These are phyloP conservation scores for Jasminum sambac DNA, from an alignment of 257 asterid species.

Conservation along the genomic window DNA sequence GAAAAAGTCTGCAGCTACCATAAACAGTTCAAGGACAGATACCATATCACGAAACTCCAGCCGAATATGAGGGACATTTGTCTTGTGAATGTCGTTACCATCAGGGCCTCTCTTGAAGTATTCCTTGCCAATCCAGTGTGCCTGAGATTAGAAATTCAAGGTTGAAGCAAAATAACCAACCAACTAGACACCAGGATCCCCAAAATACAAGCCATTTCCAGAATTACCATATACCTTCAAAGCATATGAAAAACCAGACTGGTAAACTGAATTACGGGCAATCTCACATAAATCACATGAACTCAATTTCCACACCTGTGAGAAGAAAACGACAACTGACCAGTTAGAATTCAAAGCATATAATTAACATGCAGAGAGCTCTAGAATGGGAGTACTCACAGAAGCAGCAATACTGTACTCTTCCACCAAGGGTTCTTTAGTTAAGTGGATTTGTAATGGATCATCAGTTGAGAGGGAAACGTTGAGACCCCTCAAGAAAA, in stretches of 20 bases:
- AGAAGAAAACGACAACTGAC: constrained; percentile 6
- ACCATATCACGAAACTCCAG: constrained; percentile 93
- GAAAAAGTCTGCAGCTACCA: constrained; percentile 1
- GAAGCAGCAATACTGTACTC: constrained; percentile 99
- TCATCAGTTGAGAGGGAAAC: constrained; percentile 97
- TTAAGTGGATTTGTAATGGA: constrained; percentile 94
- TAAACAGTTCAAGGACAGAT: constrained; percentile 19
- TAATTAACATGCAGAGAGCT: constrained; percentile 2
- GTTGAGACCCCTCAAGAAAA: constrained; percentile 90
- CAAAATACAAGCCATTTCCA: neutral
- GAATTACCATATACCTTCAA: constrained; percentile 54
- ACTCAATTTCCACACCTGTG: constrained; percentile 93
- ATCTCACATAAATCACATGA: constrained; percentile 95
- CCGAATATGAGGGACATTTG: constrained; percentile 95
- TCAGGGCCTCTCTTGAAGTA: constrained; percentile 87
- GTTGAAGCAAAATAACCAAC: constrained; percentile 21
- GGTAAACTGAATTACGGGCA: constrained; percentile 95
- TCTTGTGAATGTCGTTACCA: constrained; percentile 92
- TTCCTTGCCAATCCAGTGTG: constrained; percentile 92
- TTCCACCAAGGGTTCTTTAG: constrained; percentile 97
- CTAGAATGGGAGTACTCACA: constrained; percentile 43
- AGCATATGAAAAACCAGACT: constrained; percentile 93
- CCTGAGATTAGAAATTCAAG: constrained; percentile 37
- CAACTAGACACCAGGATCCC: neutral
- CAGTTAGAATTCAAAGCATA: constrained; percentile 6